These are phyloP conservation scores for Mucor ambiguus DNA, from an alignment of 371 early-diverging fungal species.

Conservation along the genomic window DNA sequence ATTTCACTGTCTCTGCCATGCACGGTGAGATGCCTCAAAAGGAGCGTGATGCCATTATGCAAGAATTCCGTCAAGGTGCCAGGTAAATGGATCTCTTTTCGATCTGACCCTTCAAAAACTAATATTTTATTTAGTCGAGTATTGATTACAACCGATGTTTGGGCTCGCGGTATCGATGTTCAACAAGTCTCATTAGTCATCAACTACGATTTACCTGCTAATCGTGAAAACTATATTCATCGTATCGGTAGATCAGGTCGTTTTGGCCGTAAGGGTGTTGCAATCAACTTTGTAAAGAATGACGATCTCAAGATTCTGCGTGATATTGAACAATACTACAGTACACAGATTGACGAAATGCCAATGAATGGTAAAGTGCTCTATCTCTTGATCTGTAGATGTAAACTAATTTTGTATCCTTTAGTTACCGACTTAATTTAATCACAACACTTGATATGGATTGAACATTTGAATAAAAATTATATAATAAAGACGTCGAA, in stretches of 20 bases:
- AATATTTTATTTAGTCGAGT: constrained; percentile 66
- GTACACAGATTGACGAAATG: constrained; percentile 97
- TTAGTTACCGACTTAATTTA: constrained; percentile 29
- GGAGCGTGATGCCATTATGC: constrained; percentile 90
- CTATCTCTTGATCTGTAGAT: not conserved
- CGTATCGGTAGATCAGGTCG: constrained; percentile 98
- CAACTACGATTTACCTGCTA: constrained; percentile 92
- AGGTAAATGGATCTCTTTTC: constrained; percentile 39
- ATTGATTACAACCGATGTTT: constrained; percentile 93
- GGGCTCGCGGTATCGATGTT: constrained; percentile 98
- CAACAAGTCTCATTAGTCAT: constrained; percentile 96
- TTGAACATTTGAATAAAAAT: not conserved
- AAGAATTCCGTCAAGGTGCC: constrained; percentile 87
- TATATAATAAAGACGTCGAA: not conserved
- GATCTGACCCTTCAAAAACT: not conserved
- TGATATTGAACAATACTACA: constrained; percentile 92
- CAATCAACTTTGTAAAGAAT: constrained; percentile 95
- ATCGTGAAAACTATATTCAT: constrained; percentile 94
- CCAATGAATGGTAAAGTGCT: constrained; percentile 74
- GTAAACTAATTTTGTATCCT: not conserved
- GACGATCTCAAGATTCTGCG: constrained; percentile 88
- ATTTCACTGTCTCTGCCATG: constrained; percentile 98
- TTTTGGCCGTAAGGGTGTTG: constrained; percentile 98
- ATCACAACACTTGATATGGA: not conserved
- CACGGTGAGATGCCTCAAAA: constrained; percentile 98